phyloP scores from a whole-genome alignment of 129 eudicot species.

The Erigeron canadensis region DNA sequence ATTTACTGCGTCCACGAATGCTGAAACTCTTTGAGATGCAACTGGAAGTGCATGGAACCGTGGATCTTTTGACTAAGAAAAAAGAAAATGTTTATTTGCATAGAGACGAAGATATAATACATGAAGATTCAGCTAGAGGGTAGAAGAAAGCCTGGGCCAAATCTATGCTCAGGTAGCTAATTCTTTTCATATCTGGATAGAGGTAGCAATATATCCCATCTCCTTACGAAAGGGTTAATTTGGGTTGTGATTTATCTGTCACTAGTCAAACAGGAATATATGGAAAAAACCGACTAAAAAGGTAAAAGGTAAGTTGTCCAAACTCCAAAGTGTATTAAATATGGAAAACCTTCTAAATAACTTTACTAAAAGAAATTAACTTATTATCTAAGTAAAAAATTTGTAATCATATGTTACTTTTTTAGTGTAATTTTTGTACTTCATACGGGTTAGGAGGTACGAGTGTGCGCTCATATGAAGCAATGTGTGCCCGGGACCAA shows the following conservation, averaged over 20 bases:
- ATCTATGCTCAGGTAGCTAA: not conserved
- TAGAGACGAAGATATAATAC: not conserved
- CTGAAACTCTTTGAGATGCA: slow-evolving; percentile 84
- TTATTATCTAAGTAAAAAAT: no score
- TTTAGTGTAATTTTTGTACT: no score
- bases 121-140: not conserved
- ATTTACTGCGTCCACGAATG: slow-evolving; percentile 91
- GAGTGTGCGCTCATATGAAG: no score
- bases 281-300: not conserved
- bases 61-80: slow-evolving; percentile 82
- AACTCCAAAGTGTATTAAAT: no score
- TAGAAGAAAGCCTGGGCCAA: not conserved
- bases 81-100: slow-evolving; percentile 8
- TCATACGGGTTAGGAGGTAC: no score
- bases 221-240: not conserved
- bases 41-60: slow-evolving; percentile 97
- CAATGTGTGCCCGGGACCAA: no score
- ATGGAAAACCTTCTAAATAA: no score
- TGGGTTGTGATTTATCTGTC: not conserved
- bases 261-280: not conserved
- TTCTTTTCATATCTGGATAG: not conserved
- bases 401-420: no score
- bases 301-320: not conserved
- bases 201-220: not conserved
- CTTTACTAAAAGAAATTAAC: no score